phyloP scores from a whole-genome alignment of 768 basidiomycete genomes.

The Amanita muscaria region DNA sequence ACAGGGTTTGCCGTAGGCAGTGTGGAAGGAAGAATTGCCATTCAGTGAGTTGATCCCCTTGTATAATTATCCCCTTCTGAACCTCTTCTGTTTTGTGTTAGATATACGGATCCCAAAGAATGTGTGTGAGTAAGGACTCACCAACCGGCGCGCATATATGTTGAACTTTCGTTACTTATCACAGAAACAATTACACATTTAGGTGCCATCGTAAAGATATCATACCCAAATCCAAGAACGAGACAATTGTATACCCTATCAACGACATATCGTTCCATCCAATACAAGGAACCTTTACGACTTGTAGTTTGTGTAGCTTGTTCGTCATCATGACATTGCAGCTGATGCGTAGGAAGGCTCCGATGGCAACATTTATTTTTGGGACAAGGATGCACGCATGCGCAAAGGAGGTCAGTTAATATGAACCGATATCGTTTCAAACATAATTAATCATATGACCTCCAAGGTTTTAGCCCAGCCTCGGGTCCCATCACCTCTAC shows the following conservation, averaged over 20 bases:
- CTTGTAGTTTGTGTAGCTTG: conserved; percentile 43
- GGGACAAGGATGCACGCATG: conserved; percentile 89
- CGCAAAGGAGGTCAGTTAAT: conserved; percentile 70
- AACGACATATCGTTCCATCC: conserved; percentile 85
- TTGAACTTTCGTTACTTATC: too few relatives aligned
- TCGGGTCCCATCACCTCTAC: conserved; percentile 73
- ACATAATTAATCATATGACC: neutral
- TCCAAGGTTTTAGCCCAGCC: conserved; percentile 68
- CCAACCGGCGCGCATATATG: too few relatives aligned
- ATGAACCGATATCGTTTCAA: neutral
- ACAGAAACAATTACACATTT: conserved; percentile 78
- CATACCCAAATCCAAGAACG: conserved; percentile 47
- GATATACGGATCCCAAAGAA: conserved; percentile 81
- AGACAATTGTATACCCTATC: conserved; percentile 67
- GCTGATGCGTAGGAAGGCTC: conserved; percentile 35
- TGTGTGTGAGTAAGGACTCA: conserved; percentile 30
- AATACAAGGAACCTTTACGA: conserved; percentile 76
- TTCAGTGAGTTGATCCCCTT: conserved; percentile 76
- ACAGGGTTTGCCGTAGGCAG: conserved; percentile 81
- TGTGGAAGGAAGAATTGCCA: conserved; percentile 86
- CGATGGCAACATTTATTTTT: conserved; percentile 85
- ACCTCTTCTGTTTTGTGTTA: neutral
- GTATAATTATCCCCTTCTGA: too few relatives aligned
- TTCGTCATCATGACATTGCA: neutral
- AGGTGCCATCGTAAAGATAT: conserved; percentile 66